Conservation (phyloP, 495 filamentous ascomycete genomes). For the Neurospora sp. region DNA sequence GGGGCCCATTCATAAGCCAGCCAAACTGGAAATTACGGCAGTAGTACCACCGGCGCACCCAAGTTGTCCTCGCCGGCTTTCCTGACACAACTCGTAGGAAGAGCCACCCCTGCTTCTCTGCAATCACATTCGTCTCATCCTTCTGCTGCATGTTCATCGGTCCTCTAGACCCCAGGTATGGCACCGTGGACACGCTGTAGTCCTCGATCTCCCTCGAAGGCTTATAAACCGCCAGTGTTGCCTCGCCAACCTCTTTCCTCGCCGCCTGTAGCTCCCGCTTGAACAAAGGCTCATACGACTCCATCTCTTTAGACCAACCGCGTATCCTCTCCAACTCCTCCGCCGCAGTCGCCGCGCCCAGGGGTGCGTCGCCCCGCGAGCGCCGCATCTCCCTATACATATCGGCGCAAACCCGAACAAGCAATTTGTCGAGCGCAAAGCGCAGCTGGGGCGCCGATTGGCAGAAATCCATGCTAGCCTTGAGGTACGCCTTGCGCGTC, state of each 20-base stretch:
- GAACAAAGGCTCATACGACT: conserved; percentile 67
- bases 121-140: conserved; percentile 32
- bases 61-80: conserved; percentile 77
- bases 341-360: background rate
- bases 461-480: conserved; percentile 87
- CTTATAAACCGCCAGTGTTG: conserved; percentile 53
- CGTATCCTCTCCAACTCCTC: conserved; percentile 81
- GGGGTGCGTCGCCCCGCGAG: conserved; percentile 44
- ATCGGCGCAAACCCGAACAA: conserved; percentile 74
- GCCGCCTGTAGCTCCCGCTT: conserved; percentile 67
- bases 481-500: conserved; percentile 81
- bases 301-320: conserved; percentile 91
- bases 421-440: conserved; percentile 67
- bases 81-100: conserved; percentile 72
- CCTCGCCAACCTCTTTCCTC: conserved; percentile 73
- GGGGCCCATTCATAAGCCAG: conserved; percentile 78
- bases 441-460: conserved; percentile 75
- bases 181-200: conserved; percentile 77
- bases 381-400: conserved; percentile 74
- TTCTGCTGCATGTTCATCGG: conserved; percentile 44
- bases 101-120: conserved; percentile 92
- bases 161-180: conserved; percentile 66
- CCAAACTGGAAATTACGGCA: conserved; percentile 93
- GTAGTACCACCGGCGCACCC: conserved; percentile 91
- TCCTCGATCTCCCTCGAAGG: conserved; percentile 90